phyloP scores from a whole-genome alignment of 176 grass and related monocot species.

The Zea luxurians region DNA sequence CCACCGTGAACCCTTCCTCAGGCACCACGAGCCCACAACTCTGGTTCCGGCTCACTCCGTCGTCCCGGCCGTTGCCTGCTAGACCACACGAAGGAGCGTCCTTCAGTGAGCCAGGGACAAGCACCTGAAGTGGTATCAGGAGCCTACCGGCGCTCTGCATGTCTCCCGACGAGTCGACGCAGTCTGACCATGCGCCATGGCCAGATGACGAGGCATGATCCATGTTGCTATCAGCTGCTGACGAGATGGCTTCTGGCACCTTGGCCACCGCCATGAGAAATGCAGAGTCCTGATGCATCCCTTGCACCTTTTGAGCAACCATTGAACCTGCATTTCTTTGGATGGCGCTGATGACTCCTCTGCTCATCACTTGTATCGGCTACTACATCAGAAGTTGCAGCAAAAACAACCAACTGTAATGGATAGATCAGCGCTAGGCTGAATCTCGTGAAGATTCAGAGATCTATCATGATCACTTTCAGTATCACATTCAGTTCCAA shows the following conservation, averaged over 20 bases:
- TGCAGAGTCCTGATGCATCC: slow-evolving; percentile 76
- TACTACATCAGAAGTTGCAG: slow-evolving; percentile 45
- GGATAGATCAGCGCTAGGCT: slow-evolving; percentile 59
- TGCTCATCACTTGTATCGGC: slow-evolving; percentile 30
- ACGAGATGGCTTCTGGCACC: slow-evolving; percentile 56
- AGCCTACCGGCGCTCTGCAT: slow-evolving; percentile 42
- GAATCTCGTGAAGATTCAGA: slow-evolving; percentile 32
- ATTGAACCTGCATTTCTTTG: slow-evolving; percentile 84
- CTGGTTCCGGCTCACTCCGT: slow-evolving; percentile 37
- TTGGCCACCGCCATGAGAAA: slow-evolving; percentile 55
- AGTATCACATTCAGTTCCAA: slow-evolving; percentile 16
- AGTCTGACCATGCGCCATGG: slow-evolving; percentile 44
- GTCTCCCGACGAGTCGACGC: slow-evolving; percentile 44
- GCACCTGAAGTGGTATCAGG: slow-evolving; percentile 63
- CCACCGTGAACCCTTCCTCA: slow-evolving; percentile 85
- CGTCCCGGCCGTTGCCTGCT: slow-evolving; percentile 2
- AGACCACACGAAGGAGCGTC: slow-evolving; percentile 41
- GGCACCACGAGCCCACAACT: slow-evolving; percentile 51
- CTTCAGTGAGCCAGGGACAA: slow-evolving; percentile 76
- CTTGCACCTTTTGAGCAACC: slow-evolving; percentile 81
- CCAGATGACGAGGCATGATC: slow-evolving; percentile 62
- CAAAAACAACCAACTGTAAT: slow-evolving; percentile 52
- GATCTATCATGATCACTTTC: slow-evolving; percentile 15
- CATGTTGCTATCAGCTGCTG: slow-evolving; percentile 36
- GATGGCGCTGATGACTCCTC: slow-evolving; percentile 54